Evolutionary conservation across 345 rosid species (phyloP).

Genomic region (Heritiera littoralis): DNA sequence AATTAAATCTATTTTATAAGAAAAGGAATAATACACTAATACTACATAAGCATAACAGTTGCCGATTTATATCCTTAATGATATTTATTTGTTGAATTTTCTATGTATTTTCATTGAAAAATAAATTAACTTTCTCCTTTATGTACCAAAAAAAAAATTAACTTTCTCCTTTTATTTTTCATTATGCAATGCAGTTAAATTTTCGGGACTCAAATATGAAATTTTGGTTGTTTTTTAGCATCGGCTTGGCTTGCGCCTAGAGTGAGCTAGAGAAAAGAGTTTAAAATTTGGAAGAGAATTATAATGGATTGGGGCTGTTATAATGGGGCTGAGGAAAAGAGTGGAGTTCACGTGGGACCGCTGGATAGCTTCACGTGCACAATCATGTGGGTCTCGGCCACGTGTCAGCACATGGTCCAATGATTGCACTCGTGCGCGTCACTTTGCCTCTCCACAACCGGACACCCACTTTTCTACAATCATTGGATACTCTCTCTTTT

Average conservation of each 20-base stretch:
- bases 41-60: too few species aligned
- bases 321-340: background rate
- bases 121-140: background rate
- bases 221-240: background rate
- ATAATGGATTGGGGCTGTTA: background rate
- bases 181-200: too few species aligned
- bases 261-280: background rate
- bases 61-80: too few species aligned
- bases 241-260: background rate
- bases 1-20: too few species aligned
- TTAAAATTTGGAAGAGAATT: background rate
- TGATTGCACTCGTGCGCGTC: constrained; percentile 37
- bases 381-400: constrained; percentile 19
- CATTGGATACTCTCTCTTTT: constrained; percentile 39
- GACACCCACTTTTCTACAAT: constrained; percentile 40
- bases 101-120: too few species aligned
- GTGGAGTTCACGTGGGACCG: constrained; percentile 35
- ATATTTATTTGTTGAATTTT: too few species aligned
- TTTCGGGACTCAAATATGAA: background rate
- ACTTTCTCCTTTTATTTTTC: background rate
- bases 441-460: constrained; percentile 36
- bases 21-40: too few species aligned
- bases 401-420: constrained; percentile 32
- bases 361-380: constrained; percentile 35
- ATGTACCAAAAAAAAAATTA: too few species aligned